A percentile compares a stretch with the other conserved stretches of the same genome.
These are phyloP conservation scores for Penicilliopsis zonata DNA, from an alignment of 495 filamentous ascomycete genomes.

Conservation along the genomic window DNA sequence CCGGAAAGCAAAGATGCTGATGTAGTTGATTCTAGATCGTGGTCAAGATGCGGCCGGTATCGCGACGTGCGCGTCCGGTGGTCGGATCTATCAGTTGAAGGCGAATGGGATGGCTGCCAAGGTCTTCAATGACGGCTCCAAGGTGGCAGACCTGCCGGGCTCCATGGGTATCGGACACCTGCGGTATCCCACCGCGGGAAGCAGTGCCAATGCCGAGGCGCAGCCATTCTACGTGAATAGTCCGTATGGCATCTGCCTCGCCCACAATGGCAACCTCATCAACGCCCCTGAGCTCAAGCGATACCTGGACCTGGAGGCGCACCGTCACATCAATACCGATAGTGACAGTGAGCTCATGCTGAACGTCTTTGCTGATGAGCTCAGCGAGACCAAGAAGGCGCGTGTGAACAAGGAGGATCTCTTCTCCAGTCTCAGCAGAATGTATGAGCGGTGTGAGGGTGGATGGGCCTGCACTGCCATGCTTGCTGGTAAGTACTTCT, in stretches of 20 bases:
- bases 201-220: constrained; percentile 49
- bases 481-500: constrained; percentile 56
- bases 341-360: constrained; percentile 91
- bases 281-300: constrained; percentile 71
- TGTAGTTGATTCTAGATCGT: constrained; percentile 25
- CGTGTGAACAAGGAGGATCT: constrained; percentile 87
- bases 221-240: constrained; percentile 88
- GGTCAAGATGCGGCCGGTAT: constrained; percentile 93
- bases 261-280: constrained; percentile 87
- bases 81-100: constrained; percentile 82
- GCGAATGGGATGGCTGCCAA: constrained; percentile 85
- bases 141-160: constrained; percentile 68
- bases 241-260: constrained; percentile 64
- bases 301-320: constrained; percentile 78
- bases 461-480: constrained; percentile 85
- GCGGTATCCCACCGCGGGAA: constrained; percentile 84
- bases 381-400: constrained; percentile 92
- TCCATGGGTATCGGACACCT: constrained; percentile 86
- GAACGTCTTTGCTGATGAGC: constrained; percentile 87
- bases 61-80: constrained; percentile 59
- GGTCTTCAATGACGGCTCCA: constrained; percentile 69
- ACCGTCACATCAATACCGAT: constrained; percentile 94
- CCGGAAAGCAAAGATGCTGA: too few species aligned
- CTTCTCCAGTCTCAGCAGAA: constrained; percentile 61
- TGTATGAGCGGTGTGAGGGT: constrained; percentile 70